These are phyloP conservation scores for Fragaria vesca DNA, from an alignment of 306 rosid genomes.

Conservation along the genomic window DNA sequence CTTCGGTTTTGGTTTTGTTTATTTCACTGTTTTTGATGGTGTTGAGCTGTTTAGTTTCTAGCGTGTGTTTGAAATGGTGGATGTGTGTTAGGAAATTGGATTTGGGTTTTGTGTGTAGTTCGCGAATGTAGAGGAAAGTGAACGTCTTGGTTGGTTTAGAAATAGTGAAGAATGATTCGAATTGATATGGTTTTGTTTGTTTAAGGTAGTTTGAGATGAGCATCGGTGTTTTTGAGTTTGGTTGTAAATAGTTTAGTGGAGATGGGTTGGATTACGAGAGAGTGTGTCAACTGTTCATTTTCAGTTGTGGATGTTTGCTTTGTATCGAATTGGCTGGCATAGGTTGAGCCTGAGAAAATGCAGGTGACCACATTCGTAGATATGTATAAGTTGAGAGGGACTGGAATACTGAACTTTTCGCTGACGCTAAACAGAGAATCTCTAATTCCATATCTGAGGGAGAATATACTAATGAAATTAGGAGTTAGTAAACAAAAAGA, in stretches of 20 bases:
- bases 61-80: background rate
- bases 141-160: background rate
- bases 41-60: conserved; percentile 6
- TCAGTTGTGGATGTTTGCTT: background rate
- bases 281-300: background rate
- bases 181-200: background rate
- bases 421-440: background rate
- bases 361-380: background rate
- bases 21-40: background rate
- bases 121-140: background rate
- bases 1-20: background rate
- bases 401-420: background rate
- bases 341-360: conserved; percentile 1
- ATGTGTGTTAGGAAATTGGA: background rate
- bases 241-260: background rate
- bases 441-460: background rate
- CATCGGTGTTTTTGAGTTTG: background rate
- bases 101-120: background rate
- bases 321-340: background rate
- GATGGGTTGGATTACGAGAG: background rate
- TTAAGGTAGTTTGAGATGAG: background rate
- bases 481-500: background rate
- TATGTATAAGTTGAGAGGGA: background rate
- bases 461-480: background rate
- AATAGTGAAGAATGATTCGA: background rate